Base-by-base conservation (phyloP, 345 rosid species). In the Citrus unshiu region DNA sequence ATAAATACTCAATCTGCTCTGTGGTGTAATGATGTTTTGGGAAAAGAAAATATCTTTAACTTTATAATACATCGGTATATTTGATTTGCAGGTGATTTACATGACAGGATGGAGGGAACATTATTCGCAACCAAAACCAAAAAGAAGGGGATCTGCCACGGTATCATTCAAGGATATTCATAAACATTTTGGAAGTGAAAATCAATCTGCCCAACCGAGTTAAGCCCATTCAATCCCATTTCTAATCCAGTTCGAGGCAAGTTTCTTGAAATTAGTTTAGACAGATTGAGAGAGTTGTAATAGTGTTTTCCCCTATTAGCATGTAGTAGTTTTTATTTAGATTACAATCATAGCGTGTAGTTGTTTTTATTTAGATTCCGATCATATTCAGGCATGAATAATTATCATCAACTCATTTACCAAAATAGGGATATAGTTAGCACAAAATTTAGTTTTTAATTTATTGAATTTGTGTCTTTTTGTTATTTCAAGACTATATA, bases 61-160 rank as follows among this genome's bases (percentile, higher is more conserved):
- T 29, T 46, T 34, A 25, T 69, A 40, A 21, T 32, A 30, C 24
- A 70, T 27, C 29, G 22, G n/a, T 34, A 35, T 60, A 5, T 24
- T 34, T 19, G 19, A 32, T 80, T 72, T 83, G 82, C 80, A 94
- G 97, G 98, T 96, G 79, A 94, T 94, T n/a, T 96, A 89, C 86
- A 91, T 96, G 98, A 96, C 99, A 5, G 98, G 99, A 18, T 94
- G 99, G 97, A 92, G 85, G 80, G 99, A 96, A 22, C 98, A 96
- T 82, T 79, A 87, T 10, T 90, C 98, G 19, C 98, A 94, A 68
- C 99, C 86, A 78, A 92, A 90, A 83, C 90, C 99, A 37, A 96
- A 91, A 84, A 81, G 80, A 37, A 92, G 97, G 82, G 99, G 99
- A 68, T 96, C 99, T 34, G 97, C 97, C 63, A 91, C 93, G 0